Percentiles rank a stretch among this genome's conserved stretches.
phyloP scores from a whole-genome alignment of 2,329 filamentous ascomycete genomes.

The Hypoxylon rubiginosum region DNA sequence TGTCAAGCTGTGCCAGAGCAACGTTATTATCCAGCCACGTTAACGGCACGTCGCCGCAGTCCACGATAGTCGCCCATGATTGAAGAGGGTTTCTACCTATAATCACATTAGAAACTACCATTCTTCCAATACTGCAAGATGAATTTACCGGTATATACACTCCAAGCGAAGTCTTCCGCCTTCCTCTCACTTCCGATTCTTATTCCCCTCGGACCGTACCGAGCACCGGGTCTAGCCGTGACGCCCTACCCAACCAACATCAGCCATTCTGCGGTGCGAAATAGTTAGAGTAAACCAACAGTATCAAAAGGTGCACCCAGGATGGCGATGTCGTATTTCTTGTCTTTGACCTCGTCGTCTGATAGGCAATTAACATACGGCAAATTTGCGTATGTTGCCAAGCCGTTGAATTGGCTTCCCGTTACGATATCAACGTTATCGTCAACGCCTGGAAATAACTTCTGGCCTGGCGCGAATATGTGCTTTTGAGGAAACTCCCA shows the following conservation, averaged over 20 bases:
- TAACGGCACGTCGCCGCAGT: slow-evolving; percentile 84
- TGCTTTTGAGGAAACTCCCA: slow-evolving; percentile 45
- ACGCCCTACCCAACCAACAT: slow-evolving; percentile 45
- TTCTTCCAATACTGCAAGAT: background rate
- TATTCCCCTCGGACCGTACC: slow-evolving; percentile 54
- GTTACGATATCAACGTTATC: slow-evolving; percentile 57
- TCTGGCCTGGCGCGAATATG: slow-evolving; percentile 30
- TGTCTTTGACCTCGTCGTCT: slow-evolving; percentile 55
- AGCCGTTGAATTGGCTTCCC: slow-evolving; percentile 64
- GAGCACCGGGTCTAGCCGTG: slow-evolving; percentile 54
- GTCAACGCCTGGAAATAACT: slow-evolving; percentile 36
- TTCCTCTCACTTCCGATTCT: slow-evolving; percentile 52
- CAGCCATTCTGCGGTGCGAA: slow-evolving; percentile 1
- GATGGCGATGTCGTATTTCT: slow-evolving; percentile 69
- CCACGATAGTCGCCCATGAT: slow-evolving; percentile 80
- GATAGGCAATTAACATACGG: slow-evolving; percentile 72
- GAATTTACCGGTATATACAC: slow-evolving; percentile 62
- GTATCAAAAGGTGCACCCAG: slow-evolving; percentile 66
- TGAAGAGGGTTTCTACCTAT: slow-evolving; percentile 72
- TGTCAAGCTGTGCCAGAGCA: slow-evolving; percentile 80
- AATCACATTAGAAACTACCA: slow-evolving; percentile 24
- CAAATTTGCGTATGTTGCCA: slow-evolving; percentile 74
- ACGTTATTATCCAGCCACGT: slow-evolving; percentile 83
- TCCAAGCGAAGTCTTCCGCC: slow-evolving; percentile 51
- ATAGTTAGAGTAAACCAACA: slow-evolving; percentile 39